A percentile compares a stretch with the other conserved stretches of the same genome.
These are phyloP conservation scores for Verticillium klebahnii DNA, from an alignment of 2,329 filamentous ascomycete genomes.

Conservation along the genomic window DNA sequence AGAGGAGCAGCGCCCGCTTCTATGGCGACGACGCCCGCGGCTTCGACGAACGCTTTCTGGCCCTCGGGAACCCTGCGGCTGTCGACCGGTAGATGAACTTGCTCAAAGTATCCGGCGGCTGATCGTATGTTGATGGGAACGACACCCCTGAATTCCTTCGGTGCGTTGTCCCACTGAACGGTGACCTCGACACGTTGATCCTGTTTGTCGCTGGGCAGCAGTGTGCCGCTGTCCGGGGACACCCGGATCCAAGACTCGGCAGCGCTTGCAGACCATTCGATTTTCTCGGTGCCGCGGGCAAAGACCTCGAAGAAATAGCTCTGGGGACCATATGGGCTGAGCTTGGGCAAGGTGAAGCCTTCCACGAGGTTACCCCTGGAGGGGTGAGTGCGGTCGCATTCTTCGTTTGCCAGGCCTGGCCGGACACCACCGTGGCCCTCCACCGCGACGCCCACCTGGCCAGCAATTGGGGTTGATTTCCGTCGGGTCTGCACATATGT, in stretches of 20 bases:
- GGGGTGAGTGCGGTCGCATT: slow-evolving; percentile 44
- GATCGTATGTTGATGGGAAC: slow-evolving; percentile 26
- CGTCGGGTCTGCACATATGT: slow-evolving; percentile 47
- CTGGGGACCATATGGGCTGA: slow-evolving; percentile 24
- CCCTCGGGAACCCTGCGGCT: slow-evolving; percentile 21
- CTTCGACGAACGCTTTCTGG: slow-evolving; percentile 22
- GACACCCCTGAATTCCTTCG: slow-evolving; percentile 37
- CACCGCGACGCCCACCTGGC: slow-evolving; percentile 26
- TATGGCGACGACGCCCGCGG: slow-evolving; percentile 26
- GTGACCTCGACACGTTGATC: slow-evolving; percentile 24
- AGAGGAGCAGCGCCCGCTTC: slow-evolving; percentile 16
- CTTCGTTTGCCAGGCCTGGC: slow-evolving; percentile 42
- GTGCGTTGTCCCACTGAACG: slow-evolving; percentile 30
- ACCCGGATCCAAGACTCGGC: slow-evolving; percentile 28
- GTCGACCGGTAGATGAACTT: slow-evolving; percentile 21
- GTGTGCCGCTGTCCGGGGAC: slow-evolving; percentile 20
- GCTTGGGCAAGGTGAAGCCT: slow-evolving; percentile 22
- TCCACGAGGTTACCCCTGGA: slow-evolving; percentile 26
- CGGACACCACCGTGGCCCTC: slow-evolving; percentile 28
- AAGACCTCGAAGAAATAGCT: slow-evolving; percentile 30
- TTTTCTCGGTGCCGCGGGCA: slow-evolving; percentile 23
- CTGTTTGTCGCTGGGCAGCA: slow-evolving; percentile 22
- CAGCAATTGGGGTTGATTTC: slow-evolving; percentile 39
- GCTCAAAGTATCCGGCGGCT: slow-evolving; percentile 30
- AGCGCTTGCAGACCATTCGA: slow-evolving; percentile 22